A percentile compares a stretch with the other conserved stretches of the same genome.
phyloP scores from a whole-genome alignment of 805 yeast species.

The Schwanniomyces occidentalis region DNA sequence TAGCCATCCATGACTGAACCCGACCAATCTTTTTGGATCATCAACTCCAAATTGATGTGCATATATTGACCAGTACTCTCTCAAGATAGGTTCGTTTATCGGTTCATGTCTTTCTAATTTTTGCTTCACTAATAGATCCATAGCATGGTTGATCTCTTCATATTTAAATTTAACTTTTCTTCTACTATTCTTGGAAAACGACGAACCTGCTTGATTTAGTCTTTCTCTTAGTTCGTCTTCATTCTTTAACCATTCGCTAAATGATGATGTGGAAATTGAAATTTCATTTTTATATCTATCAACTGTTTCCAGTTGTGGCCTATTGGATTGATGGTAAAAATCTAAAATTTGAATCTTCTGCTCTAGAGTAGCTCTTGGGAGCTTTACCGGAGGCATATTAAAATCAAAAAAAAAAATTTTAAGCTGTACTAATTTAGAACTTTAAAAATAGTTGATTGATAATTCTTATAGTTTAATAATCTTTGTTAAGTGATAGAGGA shows the following conservation, averaged over 20 bases:
- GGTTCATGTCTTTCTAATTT: conserved; percentile 45
- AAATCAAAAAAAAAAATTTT: too few species aligned
- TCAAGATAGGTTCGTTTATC: conserved; percentile 53
- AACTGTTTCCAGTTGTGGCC: conserved; percentile 61
- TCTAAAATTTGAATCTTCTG: conserved; percentile 58
- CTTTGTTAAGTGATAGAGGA: too few species aligned
- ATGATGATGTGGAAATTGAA: conserved; percentile 59
- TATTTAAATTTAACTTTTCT: conserved; percentile 55
- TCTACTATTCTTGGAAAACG: conserved; percentile 35
- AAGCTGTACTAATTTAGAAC: too few species aligned
- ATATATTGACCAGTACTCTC: conserved; percentile 56
- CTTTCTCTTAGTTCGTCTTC: conserved; percentile 52
- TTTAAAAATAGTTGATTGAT: too few species aligned
- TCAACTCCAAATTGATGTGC: conserved; percentile 59
- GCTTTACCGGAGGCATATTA: conserved; percentile 17
- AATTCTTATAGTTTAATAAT: too few species aligned
- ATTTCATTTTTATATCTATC: conserved; percentile 49
- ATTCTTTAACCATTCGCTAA: conserved; percentile 61
- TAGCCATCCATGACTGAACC: conserved; percentile 65
- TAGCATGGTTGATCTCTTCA: conserved; percentile 56
- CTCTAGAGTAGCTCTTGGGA: conserved; percentile 58
- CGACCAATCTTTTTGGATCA: conserved; percentile 56
- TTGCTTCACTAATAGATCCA: conserved; percentile 54
- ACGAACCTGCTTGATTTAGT: conserved; percentile 34
- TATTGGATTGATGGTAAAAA: conserved; percentile 45